Evolutionary conservation across 257 asterid species (phyloP).

Genomic region (Lycium barbarum): DNA sequence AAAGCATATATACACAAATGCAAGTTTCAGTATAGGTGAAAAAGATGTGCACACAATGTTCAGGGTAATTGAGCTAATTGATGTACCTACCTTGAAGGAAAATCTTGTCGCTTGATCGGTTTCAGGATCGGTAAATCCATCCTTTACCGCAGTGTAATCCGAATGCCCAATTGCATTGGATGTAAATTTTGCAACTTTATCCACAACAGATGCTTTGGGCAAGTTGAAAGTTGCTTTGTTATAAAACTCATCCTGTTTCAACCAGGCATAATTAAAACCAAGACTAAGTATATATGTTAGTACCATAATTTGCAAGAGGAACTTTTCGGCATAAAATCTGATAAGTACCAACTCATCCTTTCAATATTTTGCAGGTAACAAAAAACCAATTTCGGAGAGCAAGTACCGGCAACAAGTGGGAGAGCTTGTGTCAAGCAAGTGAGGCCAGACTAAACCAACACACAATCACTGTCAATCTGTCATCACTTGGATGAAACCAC

Average conservation of each 20-base stretch:
- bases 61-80: background rate
- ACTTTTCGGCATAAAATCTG: background rate
- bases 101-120: slow-evolving; percentile 70
- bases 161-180: slow-evolving; percentile 53
- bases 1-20: background rate
- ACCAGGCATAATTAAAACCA: background rate
- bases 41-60: background rate
- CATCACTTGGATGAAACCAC: too few species aligned
- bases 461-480: too few species aligned
- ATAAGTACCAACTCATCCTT: background rate
- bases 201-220: slow-evolving; percentile 54
- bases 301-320: background rate
- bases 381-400: too few species aligned
- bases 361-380: too few species aligned
- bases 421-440: too few species aligned
- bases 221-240: slow-evolving; percentile 52
- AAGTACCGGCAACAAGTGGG: too few species aligned
- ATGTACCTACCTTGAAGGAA: slow-evolving; percentile 73
- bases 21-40: background rate
- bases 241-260: slow-evolving; percentile 66
- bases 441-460: too few species aligned
- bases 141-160: slow-evolving; percentile 46
- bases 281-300: background rate
- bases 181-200: slow-evolving; percentile 46
- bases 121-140: slow-evolving; percentile 60